A percentile compares a stretch with the other conserved stretches of the same genome.
Evolutionary conservation across 352 stramenopile species (phyloP).

Genomic region (Thraustochytrium striatum): DNA sequence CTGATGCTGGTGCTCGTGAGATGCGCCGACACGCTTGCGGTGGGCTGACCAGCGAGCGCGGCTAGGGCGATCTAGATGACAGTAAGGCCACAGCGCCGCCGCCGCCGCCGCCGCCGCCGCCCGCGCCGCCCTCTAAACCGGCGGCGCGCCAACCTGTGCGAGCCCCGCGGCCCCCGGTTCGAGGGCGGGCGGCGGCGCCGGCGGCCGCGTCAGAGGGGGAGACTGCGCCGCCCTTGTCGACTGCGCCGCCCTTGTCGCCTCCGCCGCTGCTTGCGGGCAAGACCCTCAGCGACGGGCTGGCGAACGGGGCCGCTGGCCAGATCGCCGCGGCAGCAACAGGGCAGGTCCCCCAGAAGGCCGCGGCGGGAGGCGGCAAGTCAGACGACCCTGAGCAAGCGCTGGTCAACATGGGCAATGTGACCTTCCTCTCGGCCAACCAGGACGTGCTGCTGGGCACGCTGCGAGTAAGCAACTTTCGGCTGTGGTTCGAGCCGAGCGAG

Average conservation of each 20-base stretch:
- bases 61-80: background rate
- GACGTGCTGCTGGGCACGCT: slow-evolving; percentile 7
- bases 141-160: background rate
- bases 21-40: background rate
- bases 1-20: background rate
- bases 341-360: background rate
- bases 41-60: background rate
- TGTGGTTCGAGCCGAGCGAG: background rate
- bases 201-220: background rate
- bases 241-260: background rate
- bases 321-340: background rate
- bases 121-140: background rate
- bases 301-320: background rate
- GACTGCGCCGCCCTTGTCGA: background rate
- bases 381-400: background rate
- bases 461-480: slow-evolving; percentile 21
- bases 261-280: background rate
- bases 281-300: background rate
- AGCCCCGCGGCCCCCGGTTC: too few species aligned
- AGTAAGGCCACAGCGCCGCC: background rate
- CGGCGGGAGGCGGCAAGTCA: background rate
- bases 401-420: slow-evolving; percentile 24
- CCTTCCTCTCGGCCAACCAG: slow-evolving; percentile 8
- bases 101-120: background rate
- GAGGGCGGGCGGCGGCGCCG: background rate